Percentiles rank a stretch among this genome's conserved stretches.
phyloP scores from a whole-genome alignment of 2,329 filamentous ascomycete genomes.

The Sporothrix pallida region DNA sequence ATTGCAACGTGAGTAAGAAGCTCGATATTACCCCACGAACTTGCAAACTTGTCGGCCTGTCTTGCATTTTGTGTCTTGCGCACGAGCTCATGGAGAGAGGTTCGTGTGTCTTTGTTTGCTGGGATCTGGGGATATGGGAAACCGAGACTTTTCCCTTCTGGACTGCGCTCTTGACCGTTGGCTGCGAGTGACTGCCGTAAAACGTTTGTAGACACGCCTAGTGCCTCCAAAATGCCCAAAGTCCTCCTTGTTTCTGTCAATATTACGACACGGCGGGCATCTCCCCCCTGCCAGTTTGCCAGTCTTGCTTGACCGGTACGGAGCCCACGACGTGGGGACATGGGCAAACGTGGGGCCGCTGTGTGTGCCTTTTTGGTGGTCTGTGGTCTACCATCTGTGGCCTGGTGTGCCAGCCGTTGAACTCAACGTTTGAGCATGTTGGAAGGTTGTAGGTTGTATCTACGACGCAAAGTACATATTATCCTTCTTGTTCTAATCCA shows the following conservation, averaged over 20 bases:
- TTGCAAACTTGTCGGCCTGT: not conserved
- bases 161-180: not conserved
- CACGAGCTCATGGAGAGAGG: constrained; percentile 1
- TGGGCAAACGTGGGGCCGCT: not conserved
- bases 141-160: not conserved
- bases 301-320: constrained; percentile 4
- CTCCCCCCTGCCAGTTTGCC: not conserved
- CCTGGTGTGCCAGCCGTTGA: constrained; percentile 3
- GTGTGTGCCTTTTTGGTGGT: not conserved
- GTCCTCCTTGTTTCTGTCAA: not conserved
- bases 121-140: constrained; percentile 1
- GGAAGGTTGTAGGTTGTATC: not conserved
- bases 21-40: not conserved
- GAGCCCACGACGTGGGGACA: not conserved
- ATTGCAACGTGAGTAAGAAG: not conserved
- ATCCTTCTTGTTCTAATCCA: not conserved
- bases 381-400: not conserved
- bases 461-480: not conserved
- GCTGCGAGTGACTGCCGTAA: not conserved
- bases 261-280: not conserved
- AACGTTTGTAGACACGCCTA: not conserved
- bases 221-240: not conserved
- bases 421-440: not conserved
- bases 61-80: not conserved
- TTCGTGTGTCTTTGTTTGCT: not conserved